Percentiles rank a stretch among this genome's conserved stretches.
These are phyloP conservation scores for Alternaria longipes DNA, from an alignment of 2,329 filamentous ascomycete species.

Conservation along the genomic window DNA sequence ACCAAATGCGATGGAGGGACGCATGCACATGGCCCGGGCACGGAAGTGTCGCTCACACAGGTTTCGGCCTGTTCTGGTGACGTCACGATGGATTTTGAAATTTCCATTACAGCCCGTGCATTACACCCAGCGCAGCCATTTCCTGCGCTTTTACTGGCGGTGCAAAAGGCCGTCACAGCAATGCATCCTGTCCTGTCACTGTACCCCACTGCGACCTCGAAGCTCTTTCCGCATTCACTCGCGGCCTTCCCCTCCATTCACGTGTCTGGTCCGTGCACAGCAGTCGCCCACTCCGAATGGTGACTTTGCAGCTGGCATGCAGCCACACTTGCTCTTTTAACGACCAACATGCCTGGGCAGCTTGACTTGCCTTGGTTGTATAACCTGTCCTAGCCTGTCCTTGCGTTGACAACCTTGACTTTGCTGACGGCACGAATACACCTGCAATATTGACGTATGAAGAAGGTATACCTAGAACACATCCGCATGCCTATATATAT, in stretches of 20 bases:
- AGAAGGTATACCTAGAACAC: neutral
- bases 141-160: slow-evolving; percentile 6
- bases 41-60: slow-evolving; percentile 18
- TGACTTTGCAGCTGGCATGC: slow-evolving; percentile 3
- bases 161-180: slow-evolving; percentile 1
- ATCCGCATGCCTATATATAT: neutral
- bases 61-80: slow-evolving; percentile 22
- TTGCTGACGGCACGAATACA: neutral
- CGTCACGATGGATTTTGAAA: slow-evolving; percentile 27
- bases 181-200: neutral
- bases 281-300: neutral
- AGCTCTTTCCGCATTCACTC: neutral
- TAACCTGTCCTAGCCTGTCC: neutral
- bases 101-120: slow-evolving; percentile 26
- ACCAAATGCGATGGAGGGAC: slow-evolving; percentile 18
- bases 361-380: slow-evolving; percentile 1
- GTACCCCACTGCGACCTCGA: slow-evolving; percentile 10
- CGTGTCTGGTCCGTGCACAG: slow-evolving; percentile 15
- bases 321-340: neutral
- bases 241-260: slow-evolving; percentile 12
- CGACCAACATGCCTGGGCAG: slow-evolving; percentile 5
- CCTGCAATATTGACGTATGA: neutral
- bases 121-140: slow-evolving; percentile 3
- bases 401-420: neutral
- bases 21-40: slow-evolving; percentile 15